A percentile compares a stretch with the other conserved stretches of the same genome.
phyloP scores from a whole-genome alignment of 768 basidiomycete genomes.

The Lentinus tigrinus region DNA sequence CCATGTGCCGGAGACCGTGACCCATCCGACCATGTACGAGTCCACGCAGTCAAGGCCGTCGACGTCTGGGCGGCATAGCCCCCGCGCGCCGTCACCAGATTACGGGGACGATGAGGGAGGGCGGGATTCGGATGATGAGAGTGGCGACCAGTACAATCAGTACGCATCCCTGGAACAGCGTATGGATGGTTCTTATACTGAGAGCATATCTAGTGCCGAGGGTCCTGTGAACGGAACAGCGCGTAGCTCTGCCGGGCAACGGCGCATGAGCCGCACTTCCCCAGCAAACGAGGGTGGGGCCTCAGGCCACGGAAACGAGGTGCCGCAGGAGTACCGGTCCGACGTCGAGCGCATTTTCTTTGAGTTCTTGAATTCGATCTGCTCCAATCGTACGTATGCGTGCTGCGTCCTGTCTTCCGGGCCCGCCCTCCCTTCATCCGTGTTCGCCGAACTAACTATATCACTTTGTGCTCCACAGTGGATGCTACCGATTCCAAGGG shows the following conservation, averaged over 20 bases:
- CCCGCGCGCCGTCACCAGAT: conserved; percentile 30
- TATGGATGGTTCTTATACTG: not conserved
- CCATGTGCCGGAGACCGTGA: conserved; percentile 23
- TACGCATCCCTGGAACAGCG: conserved; percentile 11
- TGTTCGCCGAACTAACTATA: conserved; percentile 12
- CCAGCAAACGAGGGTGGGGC: conserved; percentile 27
- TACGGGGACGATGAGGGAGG: conserved; percentile 34
- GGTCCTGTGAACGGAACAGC: conserved; percentile 27
- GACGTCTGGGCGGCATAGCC: conserved; percentile 25
- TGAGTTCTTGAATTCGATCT: conserved; percentile 82
- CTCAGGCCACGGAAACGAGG: conserved; percentile 50
- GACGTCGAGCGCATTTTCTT: conserved; percentile 92
- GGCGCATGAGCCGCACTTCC: conserved; percentile 24
- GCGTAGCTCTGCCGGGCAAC: conserved; percentile 29
- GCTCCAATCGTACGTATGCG: conserved; percentile 78
- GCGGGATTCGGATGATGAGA: conserved; percentile 28
- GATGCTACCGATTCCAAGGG: conserved; percentile 93
- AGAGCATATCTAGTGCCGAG: conserved; percentile 19
- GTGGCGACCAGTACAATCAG: conserved; percentile 14
- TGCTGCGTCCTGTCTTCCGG: conserved; percentile 1
- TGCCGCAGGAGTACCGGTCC: conserved; percentile 75
- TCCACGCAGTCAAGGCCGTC: conserved; percentile 27
- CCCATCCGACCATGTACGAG: conserved; percentile 25
- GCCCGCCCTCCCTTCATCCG: not conserved
- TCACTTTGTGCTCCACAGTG: conserved; percentile 49